phyloP scores from a whole-genome alignment of 1,139 yeast genomes.

The Suhomyces coccinellae region DNA sequence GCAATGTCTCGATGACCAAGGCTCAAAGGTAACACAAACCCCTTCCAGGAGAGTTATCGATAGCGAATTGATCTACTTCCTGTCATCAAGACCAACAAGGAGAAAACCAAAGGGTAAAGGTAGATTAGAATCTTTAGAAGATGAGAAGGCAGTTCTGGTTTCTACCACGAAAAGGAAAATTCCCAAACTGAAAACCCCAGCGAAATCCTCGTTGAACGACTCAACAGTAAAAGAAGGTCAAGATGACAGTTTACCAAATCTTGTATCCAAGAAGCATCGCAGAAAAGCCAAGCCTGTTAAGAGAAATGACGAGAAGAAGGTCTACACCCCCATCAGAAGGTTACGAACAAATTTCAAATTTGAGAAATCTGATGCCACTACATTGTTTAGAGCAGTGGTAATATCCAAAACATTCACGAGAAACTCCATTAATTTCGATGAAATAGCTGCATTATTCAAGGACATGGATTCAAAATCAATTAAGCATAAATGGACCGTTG shows the following conservation, averaged over 20 bases:
- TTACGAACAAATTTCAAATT: slow-evolving; percentile 30
- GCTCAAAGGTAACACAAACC: slow-evolving; percentile 18
- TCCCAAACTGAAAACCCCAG: slow-evolving; percentile 1
- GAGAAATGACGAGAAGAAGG: slow-evolving; percentile 7
- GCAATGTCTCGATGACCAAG: slow-evolving; percentile 30
- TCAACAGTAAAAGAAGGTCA: slow-evolving; percentile 12
- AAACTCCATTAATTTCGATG: slow-evolving; percentile 56
- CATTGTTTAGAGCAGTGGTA: slow-evolving; percentile 57
- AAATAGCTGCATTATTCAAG: slow-evolving; percentile 49
- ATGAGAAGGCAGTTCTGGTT: not conserved
- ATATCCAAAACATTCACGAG: slow-evolving; percentile 58
- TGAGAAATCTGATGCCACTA: slow-evolving; percentile 48
- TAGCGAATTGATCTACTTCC: slow-evolving; percentile 31
- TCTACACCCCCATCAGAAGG: slow-evolving; percentile 16
- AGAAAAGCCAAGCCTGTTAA: slow-evolving; percentile 16
- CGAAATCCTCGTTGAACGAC: slow-evolving; percentile 7
- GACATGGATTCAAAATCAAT: slow-evolving; percentile 40
- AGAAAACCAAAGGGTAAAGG: slow-evolving; percentile 17
- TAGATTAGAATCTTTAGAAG: slow-evolving; percentile 25
- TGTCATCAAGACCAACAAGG: slow-evolving; percentile 9
- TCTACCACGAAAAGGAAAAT: slow-evolving; percentile 1
- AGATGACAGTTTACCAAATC: slow-evolving; percentile 18
- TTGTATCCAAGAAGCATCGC: slow-evolving; percentile 25
- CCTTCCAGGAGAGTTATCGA: slow-evolving; percentile 32
- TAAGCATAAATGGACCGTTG: slow-evolving; percentile 60